Evolutionary conservation across 805 yeast species (phyloP).

Genomic region (Saccharomycopsis fibuligera): DNA sequence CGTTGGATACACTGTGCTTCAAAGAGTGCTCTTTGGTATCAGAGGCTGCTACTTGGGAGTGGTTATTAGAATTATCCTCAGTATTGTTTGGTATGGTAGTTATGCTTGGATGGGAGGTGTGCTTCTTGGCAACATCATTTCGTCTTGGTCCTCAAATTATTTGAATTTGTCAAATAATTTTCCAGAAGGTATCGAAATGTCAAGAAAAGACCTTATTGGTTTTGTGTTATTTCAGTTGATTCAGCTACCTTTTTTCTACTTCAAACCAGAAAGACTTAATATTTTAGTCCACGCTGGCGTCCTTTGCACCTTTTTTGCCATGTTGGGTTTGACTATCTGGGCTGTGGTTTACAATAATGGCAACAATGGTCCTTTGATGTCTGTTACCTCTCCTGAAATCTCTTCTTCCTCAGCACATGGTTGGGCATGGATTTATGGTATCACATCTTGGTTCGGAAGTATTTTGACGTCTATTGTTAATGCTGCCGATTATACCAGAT

Average conservation of each 20-base stretch:
- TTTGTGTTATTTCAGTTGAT: constrained; percentile 35
- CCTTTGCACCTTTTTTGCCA: constrained; percentile 28
- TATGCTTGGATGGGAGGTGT: constrained; percentile 41
- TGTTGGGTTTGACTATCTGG: constrained; percentile 31
- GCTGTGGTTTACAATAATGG: constrained; percentile 28
- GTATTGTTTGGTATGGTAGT: constrained; percentile 43
- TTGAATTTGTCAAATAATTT: constrained; percentile 24
- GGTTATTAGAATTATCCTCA: constrained; percentile 35
- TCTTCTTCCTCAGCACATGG: constrained; percentile 23
- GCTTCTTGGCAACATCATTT: constrained; percentile 33
- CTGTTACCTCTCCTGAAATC: constrained; percentile 21
- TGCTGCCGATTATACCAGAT: constrained; percentile 31
- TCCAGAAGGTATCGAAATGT: constrained; percentile 25
- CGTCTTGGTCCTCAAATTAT: constrained; percentile 36
- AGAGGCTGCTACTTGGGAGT: constrained; percentile 39
- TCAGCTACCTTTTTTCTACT: constrained; percentile 25
- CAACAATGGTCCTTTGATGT: constrained; percentile 28
- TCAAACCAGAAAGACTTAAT: constrained; percentile 28
- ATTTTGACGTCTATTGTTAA: constrained; percentile 35
- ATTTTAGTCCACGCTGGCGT: constrained; percentile 18
- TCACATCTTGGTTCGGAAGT: constrained; percentile 35
- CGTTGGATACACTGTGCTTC: constrained; percentile 35
- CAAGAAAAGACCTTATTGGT: constrained; percentile 34
- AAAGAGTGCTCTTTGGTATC: constrained; percentile 42
- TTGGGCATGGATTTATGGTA: constrained; percentile 39